These are phyloP conservation scores for Paraphaeosphaeria minitans DNA, from an alignment of 2,329 filamentous ascomycete genomes.

Conservation along the genomic window DNA sequence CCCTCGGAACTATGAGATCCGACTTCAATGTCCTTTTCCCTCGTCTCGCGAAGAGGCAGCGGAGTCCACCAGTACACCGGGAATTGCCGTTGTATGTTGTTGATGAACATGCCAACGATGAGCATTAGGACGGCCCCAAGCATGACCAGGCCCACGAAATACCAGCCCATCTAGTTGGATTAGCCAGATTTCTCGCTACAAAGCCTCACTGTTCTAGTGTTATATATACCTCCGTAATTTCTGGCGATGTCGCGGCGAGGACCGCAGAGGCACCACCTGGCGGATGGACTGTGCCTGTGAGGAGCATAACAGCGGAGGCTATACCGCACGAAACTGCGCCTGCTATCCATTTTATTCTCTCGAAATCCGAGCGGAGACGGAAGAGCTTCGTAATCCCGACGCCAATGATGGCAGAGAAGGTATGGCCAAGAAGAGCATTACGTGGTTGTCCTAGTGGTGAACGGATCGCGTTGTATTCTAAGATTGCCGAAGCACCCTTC, in stretches of 20 bases:
- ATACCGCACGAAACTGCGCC: constrained; percentile 51
- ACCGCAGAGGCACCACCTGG: constrained; percentile 57
- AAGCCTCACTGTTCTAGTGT: too few relatives aligned
- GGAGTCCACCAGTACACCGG: constrained; percentile 58
- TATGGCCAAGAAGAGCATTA: constrained; percentile 53
- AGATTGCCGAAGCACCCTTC: constrained; percentile 54
- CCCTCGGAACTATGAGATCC: constrained; percentile 27
- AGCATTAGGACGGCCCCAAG: constrained; percentile 52
- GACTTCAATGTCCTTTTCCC: constrained; percentile 30
- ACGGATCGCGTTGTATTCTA: constrained; percentile 55
- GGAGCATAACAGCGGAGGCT: constrained; percentile 52
- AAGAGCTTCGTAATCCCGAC: constrained; percentile 54
- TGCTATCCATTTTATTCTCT: constrained; percentile 51
- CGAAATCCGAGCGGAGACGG: constrained; percentile 45
- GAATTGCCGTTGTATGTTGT: constrained; percentile 55
- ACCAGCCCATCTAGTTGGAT: constrained; percentile 49
- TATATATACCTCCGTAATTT: constrained; percentile 34
- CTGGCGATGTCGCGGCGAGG: constrained; percentile 49
- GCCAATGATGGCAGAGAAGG: constrained; percentile 52
- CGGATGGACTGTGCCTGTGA: constrained; percentile 57
- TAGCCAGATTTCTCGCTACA: too few relatives aligned
- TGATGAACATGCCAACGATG: constrained; percentile 49
- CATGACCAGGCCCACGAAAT: constrained; percentile 50
- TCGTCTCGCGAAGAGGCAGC: constrained; percentile 37
- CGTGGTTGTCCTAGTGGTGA: constrained; percentile 56